Evolutionary conservation across 495 filamentous ascomycete genomes (phyloP), one percentile per base, ranked within the genome.

Genomic region (Aspergillus biplanus): DNA sequence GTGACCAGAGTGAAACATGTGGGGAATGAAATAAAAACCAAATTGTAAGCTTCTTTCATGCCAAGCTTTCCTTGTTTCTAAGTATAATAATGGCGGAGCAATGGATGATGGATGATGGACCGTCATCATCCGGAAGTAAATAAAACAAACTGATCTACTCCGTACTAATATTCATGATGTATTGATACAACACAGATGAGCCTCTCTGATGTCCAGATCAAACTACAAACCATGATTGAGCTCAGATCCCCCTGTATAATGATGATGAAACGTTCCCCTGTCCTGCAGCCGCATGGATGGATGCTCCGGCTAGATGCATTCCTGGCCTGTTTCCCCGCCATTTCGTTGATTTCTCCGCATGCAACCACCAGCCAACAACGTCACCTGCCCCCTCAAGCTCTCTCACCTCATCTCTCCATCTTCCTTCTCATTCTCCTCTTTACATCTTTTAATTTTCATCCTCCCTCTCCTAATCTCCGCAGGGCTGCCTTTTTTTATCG

Each of bases 241-340:
- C 15, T 50, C 18, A n/a, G 9, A 49, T 49, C 46, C 13, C 18
- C 21, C n/a, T 16, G 16, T 34, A 12, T n/a, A n/a, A n/a, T 7
- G 33, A 33, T 13, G 52, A 54, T 34, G 27, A 54, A 54, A 54
- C 27, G 34, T 7, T 54, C 27, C 47, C 52, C 52, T 54, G 33
- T 33, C 31, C 27, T 54, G 52, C 48, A 50, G 48, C 9, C 5
- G 33, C 52, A 21, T 54, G 33, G 52, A 54, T 54, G 52, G 7
- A 27, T 50, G 18, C 34, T 33, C 32, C 13, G 48, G 58, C 35
- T 55, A 35, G 5, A 13, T n/a, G 34, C 39, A 53, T 61, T 46
- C 59, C 49, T 61, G 59, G 37, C 37, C 39, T 33, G 52, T 54
- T 52, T 61, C 53, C 59, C 59, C 53, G 59, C 50, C 52, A 52